Percentiles rank a stretch among this genome's conserved stretches.
Conservation (phyloP, 352 stramenopile genomes). For the Pythium brassicae region DNA sequence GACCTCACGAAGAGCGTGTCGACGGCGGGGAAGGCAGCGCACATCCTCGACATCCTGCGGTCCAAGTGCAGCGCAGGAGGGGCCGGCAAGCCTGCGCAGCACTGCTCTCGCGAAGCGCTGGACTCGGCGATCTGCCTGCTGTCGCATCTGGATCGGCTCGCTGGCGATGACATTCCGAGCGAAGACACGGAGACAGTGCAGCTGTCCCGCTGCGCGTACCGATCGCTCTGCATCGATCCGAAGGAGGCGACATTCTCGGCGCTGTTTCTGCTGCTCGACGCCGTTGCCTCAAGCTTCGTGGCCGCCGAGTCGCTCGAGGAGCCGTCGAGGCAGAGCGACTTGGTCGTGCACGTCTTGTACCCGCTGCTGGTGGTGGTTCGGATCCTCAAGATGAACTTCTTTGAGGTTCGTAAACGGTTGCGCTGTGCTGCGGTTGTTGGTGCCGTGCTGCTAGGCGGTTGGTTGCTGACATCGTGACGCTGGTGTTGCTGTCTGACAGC, state of each 20-base stretch:
- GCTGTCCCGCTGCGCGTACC: conserved; percentile 69
- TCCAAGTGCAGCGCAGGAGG: conserved; percentile 29
- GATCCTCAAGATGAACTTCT: conserved; percentile 86
- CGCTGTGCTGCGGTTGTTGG: not conserved
- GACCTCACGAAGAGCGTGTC: conserved; percentile 48
- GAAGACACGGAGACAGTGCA: conserved; percentile 79
- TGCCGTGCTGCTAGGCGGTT: not conserved
- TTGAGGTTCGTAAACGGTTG: conserved; percentile 48
- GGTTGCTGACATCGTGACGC: not conserved
- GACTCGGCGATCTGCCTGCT: conserved; percentile 75
- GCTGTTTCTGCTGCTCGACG: conserved; percentile 47
- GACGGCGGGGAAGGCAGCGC: conserved; percentile 45
- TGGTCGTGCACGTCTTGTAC: conserved; percentile 55
- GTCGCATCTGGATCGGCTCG: conserved; percentile 73
- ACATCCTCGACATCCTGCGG: conserved; percentile 46
- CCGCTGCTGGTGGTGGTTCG: conserved; percentile 67
- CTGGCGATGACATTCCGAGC: conserved; percentile 64
- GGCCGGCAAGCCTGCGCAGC: conserved; percentile 24
- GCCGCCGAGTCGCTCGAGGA: conserved; percentile 8
- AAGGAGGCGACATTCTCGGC: conserved; percentile 69
- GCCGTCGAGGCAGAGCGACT: conserved; percentile 8
- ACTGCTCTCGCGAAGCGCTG: conserved; percentile 40
- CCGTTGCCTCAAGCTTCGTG: conserved; percentile 29
- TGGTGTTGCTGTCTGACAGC: conserved; percentile 24
- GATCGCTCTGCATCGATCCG: conserved; percentile 76